A percentile compares a stretch with the other conserved stretches of the same genome.
Evolutionary conservation across 495 filamentous ascomycete genomes (phyloP).

Genomic region (Aspergillus asperescens): DNA sequence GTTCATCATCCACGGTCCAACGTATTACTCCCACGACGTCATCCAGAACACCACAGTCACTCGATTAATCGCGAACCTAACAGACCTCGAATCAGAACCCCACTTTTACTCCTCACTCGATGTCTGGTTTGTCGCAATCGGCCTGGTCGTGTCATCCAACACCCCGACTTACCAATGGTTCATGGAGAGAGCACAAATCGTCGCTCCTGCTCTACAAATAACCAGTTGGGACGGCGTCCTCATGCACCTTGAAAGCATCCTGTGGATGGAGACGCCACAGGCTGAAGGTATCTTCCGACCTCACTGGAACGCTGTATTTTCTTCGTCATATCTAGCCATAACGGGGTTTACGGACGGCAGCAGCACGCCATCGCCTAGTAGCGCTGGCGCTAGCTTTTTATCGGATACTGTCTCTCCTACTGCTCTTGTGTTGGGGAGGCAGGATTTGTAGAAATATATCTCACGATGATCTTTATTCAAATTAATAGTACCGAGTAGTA

Average conservation of each 20-base stretch:
- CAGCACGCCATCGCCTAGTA: too few species aligned
- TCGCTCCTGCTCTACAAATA: background rate
- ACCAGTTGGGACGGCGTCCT: slow-evolving; percentile 22
- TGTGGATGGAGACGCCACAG: slow-evolving; percentile 31
- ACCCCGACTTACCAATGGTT: slow-evolving; percentile 32
- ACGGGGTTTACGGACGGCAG: too few species aligned
- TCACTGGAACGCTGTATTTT: slow-evolving; percentile 24
- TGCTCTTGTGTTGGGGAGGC: too few species aligned
- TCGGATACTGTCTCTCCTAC: too few species aligned
- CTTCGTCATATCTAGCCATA: too few species aligned
- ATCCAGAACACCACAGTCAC: slow-evolving; percentile 31
- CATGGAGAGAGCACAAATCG: slow-evolving; percentile 9
- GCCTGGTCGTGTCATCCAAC: slow-evolving; percentile 32
- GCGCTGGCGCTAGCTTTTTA: too few species aligned
- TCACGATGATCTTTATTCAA: too few species aligned
- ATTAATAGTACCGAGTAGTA: too few species aligned
- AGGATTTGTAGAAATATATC: too few species aligned
- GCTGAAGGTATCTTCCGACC: slow-evolving; percentile 22
- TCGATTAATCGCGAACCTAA: slow-evolving; percentile 26
- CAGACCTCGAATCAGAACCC: slow-evolving; percentile 14
- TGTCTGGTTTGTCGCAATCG: slow-evolving; percentile 39
- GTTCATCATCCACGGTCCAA: slow-evolving; percentile 46
- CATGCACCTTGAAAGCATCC: slow-evolving; percentile 22
- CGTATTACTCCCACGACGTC: slow-evolving; percentile 45
- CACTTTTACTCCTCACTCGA: slow-evolving; percentile 18